A percentile compares a stretch with the other conserved stretches of the same genome.
Evolutionary conservation across 148 eudicot species (phyloP).

Genomic region (Silene conica): DNA sequence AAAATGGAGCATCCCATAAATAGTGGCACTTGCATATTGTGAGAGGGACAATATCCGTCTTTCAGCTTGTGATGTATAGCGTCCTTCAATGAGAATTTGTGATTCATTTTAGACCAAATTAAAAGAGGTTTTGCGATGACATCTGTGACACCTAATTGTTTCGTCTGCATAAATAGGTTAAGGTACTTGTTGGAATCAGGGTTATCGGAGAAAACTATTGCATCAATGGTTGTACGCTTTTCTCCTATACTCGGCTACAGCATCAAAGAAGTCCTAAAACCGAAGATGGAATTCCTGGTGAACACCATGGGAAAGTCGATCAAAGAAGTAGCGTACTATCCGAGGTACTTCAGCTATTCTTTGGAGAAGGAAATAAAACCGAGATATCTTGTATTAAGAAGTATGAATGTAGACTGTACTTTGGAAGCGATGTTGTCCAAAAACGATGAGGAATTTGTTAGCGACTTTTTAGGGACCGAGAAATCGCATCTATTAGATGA

Average conservation of each 20-base stretch:
- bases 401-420: slow-evolving; percentile 46
- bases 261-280: slow-evolving; percentile 60
- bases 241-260: slow-evolving; percentile 80
- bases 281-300: slow-evolving; percentile 65
- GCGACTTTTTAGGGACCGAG: slow-evolving; percentile 41
- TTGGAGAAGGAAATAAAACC: slow-evolving; percentile 83
- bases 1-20: no score
- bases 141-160: not conserved
- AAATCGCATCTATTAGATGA: slow-evolving; percentile 19
- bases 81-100: no score
- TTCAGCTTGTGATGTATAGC: no score
- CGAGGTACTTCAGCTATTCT: slow-evolving; percentile 92
- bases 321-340: slow-evolving; percentile 60
- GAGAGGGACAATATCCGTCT: no score
- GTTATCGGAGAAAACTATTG: slow-evolving; percentile 48
- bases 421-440: slow-evolving; percentile 75
- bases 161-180: slow-evolving; percentile 35
- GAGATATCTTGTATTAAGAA: slow-evolving; percentile 48
- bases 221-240: slow-evolving; percentile 68
- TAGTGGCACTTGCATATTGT: no score
- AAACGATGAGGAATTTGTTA: slow-evolving; percentile 81
- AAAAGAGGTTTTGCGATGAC: no score
- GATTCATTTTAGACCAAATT: no score
- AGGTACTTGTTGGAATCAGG: slow-evolving; percentile 57
- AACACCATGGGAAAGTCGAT: slow-evolving; percentile 62